A percentile compares a stretch with the other conserved stretches of the same genome.
These are phyloP conservation scores for Cercospora sp. DNA, from an alignment of 2,329 filamentous ascomycete species.

Conservation along the genomic window DNA sequence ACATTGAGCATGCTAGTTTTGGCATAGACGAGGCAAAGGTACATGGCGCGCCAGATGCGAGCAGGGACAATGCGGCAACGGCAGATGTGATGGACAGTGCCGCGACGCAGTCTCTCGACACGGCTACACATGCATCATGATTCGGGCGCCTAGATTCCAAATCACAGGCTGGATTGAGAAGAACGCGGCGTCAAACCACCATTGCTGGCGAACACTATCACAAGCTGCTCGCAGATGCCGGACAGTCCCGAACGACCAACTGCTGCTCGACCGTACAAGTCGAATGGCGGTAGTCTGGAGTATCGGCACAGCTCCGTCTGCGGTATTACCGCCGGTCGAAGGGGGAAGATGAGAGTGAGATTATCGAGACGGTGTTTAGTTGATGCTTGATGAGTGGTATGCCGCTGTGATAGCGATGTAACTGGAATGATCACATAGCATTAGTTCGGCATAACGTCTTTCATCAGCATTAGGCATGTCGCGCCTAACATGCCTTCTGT, in stretches of 20 bases:
- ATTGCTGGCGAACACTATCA: background rate
- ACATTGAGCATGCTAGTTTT: constrained; percentile 80
- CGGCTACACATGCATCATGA: background rate
- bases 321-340: background rate
- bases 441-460: background rate
- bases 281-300: background rate
- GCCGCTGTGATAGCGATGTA: background rate
- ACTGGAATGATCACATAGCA: background rate
- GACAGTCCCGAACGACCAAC: background rate
- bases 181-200: background rate
- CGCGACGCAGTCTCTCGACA: background rate
- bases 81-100: background rate
- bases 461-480: background rate
- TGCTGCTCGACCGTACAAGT: background rate
- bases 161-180: background rate
- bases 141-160: background rate
- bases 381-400: background rate
- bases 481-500: background rate
- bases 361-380: background rate
- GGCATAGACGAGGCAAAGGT: constrained; percentile 9
- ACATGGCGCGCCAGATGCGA: background rate
- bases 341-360: background rate
- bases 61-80: background rate
- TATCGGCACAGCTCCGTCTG: background rate
- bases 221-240: background rate